Conservation (phyloP, 306 rosid genomes). For the Cyamopsis tetragonoloba region DNA sequence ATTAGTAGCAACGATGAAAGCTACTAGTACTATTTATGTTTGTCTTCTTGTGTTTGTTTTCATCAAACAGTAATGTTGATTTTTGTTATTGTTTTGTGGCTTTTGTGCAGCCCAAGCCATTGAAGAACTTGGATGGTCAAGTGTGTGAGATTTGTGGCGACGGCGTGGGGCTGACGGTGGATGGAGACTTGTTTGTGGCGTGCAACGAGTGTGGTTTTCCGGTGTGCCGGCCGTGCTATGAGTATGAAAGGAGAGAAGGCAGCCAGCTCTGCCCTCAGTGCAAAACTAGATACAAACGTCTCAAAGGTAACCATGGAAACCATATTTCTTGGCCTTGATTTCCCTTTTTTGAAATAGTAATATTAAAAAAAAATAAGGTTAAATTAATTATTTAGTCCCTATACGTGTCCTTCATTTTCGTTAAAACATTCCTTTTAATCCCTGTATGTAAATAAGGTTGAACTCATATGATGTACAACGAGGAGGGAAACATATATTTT, state of each 20-base stretch:
- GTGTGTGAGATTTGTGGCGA: slow-evolving; percentile 97
- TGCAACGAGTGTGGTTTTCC: slow-evolving; percentile 99
- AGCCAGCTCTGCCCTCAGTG: slow-evolving; percentile 90
- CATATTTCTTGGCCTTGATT: neutral
- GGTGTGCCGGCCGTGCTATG: slow-evolving; percentile 90
- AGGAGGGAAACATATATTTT: neutral
- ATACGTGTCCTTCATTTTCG: too few species aligned
- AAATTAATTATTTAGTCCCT: too few species aligned
- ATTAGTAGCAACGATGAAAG: neutral
- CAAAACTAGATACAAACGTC: slow-evolving; percentile 88
- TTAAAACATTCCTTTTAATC: too few species aligned
- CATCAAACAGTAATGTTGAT: neutral
- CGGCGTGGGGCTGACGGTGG: slow-evolving; percentile 82
- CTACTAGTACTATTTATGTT: neutral
- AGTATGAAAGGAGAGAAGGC: slow-evolving; percentile 92
- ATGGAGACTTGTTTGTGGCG: slow-evolving; percentile 91
- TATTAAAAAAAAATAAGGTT: too few species aligned
- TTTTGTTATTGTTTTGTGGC: neutral
- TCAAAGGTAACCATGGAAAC: slow-evolving; percentile 56
- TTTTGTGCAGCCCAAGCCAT: slow-evolving; percentile 69
- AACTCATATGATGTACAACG: neutral
- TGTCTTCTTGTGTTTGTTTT: neutral
- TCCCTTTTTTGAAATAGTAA: too few species aligned
- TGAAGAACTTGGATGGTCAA: slow-evolving; percentile 96
- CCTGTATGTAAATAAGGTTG: too few species aligned